Evolutionary conservation across 2,329 filamentous ascomycete species (phyloP).

Genomic region (Ceratocystis eucalypticola): DNA sequence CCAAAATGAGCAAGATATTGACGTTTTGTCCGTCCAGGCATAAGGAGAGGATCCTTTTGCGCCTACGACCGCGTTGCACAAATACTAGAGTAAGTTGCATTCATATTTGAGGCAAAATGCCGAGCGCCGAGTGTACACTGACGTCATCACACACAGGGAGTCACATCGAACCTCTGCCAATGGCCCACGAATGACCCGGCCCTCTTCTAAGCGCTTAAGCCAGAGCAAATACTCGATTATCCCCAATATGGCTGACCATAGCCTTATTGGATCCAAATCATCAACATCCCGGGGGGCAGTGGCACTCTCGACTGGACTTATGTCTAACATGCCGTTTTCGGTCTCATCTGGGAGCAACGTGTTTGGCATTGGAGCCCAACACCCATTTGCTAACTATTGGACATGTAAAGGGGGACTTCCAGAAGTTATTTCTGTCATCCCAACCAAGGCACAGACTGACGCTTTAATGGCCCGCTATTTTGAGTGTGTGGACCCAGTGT

Average conservation of each 20-base stretch:
- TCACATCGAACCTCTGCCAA: slow-evolving; percentile 32
- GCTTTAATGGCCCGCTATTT: slow-evolving; percentile 52
- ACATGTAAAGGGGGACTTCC: slow-evolving; percentile 61
- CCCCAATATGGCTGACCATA: slow-evolving; percentile 44
- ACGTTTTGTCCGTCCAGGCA: slow-evolving; percentile 35
- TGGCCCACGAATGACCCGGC: slow-evolving; percentile 43
- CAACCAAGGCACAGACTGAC: slow-evolving; percentile 62
- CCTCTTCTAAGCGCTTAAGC: slow-evolving; percentile 39
- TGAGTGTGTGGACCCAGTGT: slow-evolving; percentile 63
- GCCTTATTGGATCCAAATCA: slow-evolving; percentile 29
- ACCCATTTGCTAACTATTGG: slow-evolving; percentile 77
- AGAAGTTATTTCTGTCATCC: slow-evolving; percentile 63
- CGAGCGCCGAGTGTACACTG: neutral
- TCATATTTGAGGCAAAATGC: neutral
- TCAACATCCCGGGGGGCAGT: slow-evolving; percentile 36
- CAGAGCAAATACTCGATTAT: slow-evolving; percentile 30
- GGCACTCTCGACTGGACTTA: slow-evolving; percentile 44
- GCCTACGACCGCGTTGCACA: slow-evolving; percentile 65
- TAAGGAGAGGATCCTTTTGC: slow-evolving; percentile 64
- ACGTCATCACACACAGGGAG: slow-evolving; percentile 12
- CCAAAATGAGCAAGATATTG: neutral
- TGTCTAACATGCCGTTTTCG: slow-evolving; percentile 62
- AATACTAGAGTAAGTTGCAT: slow-evolving; percentile 50
- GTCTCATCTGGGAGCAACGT: slow-evolving; percentile 59
- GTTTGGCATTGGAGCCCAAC: slow-evolving; percentile 66